Percentiles rank a stretch among this genome's conserved stretches.
These are phyloP conservation scores for Calonectria pteridis DNA, from an alignment of 2,329 filamentous ascomycete genomes.

Conservation along the genomic window DNA sequence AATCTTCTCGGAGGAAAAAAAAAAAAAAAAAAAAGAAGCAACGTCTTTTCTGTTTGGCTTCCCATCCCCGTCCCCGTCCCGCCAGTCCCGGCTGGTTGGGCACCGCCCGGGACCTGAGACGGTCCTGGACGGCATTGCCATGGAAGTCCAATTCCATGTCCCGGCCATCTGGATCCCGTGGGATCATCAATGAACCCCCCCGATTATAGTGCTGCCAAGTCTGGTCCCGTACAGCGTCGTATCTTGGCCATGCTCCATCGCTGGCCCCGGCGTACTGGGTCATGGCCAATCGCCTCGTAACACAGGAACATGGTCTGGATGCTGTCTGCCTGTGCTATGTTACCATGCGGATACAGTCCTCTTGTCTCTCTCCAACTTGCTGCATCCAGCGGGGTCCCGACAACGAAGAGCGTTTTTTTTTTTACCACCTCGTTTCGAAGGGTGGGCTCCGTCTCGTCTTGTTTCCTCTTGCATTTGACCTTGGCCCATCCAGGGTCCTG, in stretches of 20 bases:
- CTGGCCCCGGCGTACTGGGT: not conserved
- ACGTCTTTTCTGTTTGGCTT: not conserved
- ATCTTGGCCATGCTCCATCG: constrained; percentile 13
- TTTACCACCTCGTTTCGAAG: not conserved
- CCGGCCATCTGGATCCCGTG: constrained; percentile 13
- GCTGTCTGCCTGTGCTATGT: not conserved
- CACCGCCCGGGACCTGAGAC: not conserved
- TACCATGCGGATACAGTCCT: not conserved
- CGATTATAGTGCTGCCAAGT: not conserved
- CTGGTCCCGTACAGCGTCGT: constrained; percentile 3
- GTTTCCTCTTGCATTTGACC: not conserved
- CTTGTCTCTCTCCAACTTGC: not conserved
- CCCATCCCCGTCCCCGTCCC: not conserved
- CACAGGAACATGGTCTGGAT: not conserved
- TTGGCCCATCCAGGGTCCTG: constrained; percentile 5
- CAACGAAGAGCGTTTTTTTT: not conserved
- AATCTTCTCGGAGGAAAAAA: not conserved
- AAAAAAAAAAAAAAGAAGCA: not conserved
- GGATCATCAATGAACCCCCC: constrained; percentile 9
- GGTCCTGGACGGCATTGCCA: not conserved
- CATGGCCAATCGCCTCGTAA: not conserved
- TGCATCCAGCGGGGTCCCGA: not conserved
- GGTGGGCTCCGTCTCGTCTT: not conserved
- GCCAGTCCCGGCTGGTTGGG: constrained; percentile 1
- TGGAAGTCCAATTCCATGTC: not conserved